These are phyloP conservation scores for Kwoniella heveanensis DNA, from an alignment of 768 basidiomycete species.

Conservation along the genomic window DNA sequence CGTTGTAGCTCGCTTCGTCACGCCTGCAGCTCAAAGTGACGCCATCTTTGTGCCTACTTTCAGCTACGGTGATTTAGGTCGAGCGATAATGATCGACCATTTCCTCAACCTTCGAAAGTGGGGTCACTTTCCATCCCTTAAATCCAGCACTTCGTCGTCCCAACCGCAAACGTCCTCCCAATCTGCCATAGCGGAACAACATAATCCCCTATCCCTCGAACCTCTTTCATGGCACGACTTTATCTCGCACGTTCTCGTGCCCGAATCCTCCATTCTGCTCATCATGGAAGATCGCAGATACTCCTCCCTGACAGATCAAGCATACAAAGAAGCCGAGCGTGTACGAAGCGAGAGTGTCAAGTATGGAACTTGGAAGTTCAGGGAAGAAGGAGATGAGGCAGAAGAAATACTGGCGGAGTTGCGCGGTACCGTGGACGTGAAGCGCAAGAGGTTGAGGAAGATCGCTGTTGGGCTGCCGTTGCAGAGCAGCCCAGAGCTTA, in stretches of 20 bases:
- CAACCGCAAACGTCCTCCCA: neutral
- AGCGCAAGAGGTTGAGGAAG: slow-evolving; percentile 7
- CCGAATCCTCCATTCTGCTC: slow-evolving; percentile 79
- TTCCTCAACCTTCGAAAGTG: slow-evolving; percentile 29
- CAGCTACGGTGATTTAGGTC: slow-evolving; percentile 45
- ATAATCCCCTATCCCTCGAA: slow-evolving; percentile 4
- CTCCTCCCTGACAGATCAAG: slow-evolving; percentile 55
- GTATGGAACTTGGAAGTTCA: slow-evolving; percentile 86
- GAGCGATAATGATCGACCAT: slow-evolving; percentile 29
- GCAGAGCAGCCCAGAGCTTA: too few species aligned
- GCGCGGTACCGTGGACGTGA: slow-evolving; percentile 1
- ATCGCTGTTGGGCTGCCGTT: slow-evolving; percentile 2
- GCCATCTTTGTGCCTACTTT: too few species aligned
- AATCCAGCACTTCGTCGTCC: neutral
- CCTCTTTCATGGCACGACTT: slow-evolving; percentile 75
- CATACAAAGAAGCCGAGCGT: slow-evolving; percentile 15
- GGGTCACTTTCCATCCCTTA: slow-evolving; percentile 21
- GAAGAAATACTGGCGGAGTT: neutral
- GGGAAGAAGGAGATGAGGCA: slow-evolving; percentile 60
- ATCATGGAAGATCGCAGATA: slow-evolving; percentile 73
- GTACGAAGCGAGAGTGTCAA: slow-evolving; percentile 74
- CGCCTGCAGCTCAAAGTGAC: too few species aligned
- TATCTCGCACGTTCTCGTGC: slow-evolving; percentile 80
- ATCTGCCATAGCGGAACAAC: neutral
- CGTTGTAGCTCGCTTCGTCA: too few species aligned